Evolutionary conservation across 257 asterid species (phyloP), one percentile per base, ranked within the genome.

Genomic region (Verbascum thapsus): DNA sequence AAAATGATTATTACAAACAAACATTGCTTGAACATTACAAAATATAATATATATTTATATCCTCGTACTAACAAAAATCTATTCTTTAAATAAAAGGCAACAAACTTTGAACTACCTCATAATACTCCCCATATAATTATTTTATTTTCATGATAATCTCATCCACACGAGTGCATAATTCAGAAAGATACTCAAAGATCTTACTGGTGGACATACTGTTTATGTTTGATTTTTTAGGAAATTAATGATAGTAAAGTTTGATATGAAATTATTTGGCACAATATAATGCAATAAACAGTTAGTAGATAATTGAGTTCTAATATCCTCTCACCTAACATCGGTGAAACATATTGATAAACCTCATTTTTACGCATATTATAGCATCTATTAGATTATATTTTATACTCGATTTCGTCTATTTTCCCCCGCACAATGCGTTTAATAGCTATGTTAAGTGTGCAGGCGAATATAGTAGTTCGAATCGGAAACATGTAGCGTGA

Each of bases 51-150:
- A 26, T 5, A 26, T n/a, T n/a, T 26, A 26, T 4, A 35, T 18
- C 34, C 8, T 10, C 17, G 32, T 26, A 26, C 17, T 3, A 9
- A 13, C 45, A 8, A 61, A 47, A 26, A 48, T 39, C 12, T 1
- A 39, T 38, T 13, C 63, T 5, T 37, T 57, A 39, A 58, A 58
- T 20, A 50, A 19, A 11, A n/a, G 50, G 50, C 64, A 17, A 40
- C 51, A 58, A 58, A 32, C 37, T 37, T 38, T n/a, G 32, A 58
- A 19, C 34, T 18, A 3, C 35, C 12, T 12, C 64, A 18, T n/a
- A 58, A 38, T 7, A 56, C 34, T 23, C 11, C 11, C 48, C 48
- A 9, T 6, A 0, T 4, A 42, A 12, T 42, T 9, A 12, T 43
- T 43, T 43, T 18, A 43, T 43, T n/a, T 8, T 13, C 13, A 44